phyloP scores from a whole-genome alignment of 2,329 filamentous ascomycete genomes.

The Colletotrichum camelliae region DNA sequence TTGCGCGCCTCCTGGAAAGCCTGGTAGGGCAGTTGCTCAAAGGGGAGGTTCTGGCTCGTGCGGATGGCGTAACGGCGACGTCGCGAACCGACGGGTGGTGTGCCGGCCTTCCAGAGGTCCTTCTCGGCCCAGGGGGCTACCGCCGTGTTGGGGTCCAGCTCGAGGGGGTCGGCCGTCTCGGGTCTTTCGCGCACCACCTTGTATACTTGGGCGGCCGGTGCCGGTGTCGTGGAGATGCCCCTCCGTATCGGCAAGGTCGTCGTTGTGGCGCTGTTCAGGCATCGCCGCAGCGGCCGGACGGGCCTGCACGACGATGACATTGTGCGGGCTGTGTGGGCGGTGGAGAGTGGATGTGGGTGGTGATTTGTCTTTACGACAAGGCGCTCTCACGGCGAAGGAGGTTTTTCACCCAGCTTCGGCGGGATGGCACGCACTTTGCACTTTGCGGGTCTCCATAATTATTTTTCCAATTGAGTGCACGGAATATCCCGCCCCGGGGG shows the following conservation, averaged over 20 bases:
- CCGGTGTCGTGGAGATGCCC: conserved; percentile 35
- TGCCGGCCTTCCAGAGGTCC: conserved; percentile 70
- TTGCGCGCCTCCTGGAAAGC: conserved; percentile 96
- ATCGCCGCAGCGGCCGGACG: conserved; percentile 60
- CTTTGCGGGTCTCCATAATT: conserved; percentile 19
- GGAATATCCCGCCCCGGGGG: conserved; percentile 20
- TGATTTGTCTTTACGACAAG: not conserved
- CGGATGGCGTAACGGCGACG: conserved; percentile 79
- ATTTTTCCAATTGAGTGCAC: conserved; percentile 19
- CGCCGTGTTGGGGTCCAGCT: conserved; percentile 73
- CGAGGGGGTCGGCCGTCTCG: conserved; percentile 36
- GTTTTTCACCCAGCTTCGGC: conserved; percentile 12
- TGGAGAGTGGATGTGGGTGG: not conserved
- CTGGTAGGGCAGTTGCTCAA: conserved; percentile 95
- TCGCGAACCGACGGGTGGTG: conserved; percentile 80
- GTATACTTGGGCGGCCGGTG: conserved; percentile 33
- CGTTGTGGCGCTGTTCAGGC: conserved; percentile 49
- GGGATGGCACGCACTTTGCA: conserved; percentile 11
- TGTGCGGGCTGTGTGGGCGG: conserved; percentile 21
- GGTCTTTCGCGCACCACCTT: conserved; percentile 22
- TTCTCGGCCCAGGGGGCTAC: conserved; percentile 68
- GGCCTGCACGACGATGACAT: conserved; percentile 66
- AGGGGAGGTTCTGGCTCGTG: conserved; percentile 72
- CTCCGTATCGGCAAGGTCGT: conserved; percentile 31
- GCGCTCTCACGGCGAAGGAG: not conserved